phyloP scores from a whole-genome alignment of 306 rosid species.

The Lagenaria siceraria region DNA sequence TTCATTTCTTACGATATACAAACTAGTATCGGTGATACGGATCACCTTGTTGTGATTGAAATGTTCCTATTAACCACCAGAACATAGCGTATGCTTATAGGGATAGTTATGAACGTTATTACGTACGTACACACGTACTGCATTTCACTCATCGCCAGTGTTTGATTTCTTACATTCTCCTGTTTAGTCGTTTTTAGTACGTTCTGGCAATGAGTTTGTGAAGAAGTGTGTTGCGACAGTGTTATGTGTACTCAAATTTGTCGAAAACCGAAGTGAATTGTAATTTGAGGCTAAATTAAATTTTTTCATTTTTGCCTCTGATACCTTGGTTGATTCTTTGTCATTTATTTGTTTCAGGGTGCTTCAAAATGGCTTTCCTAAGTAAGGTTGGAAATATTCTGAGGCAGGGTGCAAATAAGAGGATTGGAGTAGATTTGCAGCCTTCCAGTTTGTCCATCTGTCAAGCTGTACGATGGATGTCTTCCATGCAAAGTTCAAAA shows the following conservation, averaged over 20 bases:
- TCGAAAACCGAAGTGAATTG: neutral
- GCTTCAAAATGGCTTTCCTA: conserved; percentile 62
- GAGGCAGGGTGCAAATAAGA: conserved; percentile 42
- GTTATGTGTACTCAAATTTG: neutral
- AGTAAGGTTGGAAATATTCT: conserved; percentile 65
- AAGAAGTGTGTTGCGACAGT: neutral
- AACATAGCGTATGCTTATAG: neutral
- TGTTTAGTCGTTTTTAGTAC: neutral
- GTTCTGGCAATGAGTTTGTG: neutral
- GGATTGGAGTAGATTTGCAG: conserved; percentile 31
- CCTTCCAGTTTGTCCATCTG: conserved; percentile 31
- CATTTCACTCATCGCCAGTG: neutral
- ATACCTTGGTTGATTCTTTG: neutral
- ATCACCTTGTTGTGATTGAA: neutral
- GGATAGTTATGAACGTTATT: neutral
- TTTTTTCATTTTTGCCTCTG: neutral
- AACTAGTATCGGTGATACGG: neutral
- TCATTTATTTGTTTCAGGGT: conserved; percentile 14
- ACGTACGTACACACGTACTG: neutral
- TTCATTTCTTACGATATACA: neutral
- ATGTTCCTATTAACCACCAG: neutral
- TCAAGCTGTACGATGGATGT: conserved; percentile 63
- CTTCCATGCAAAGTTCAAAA: conserved; percentile 44
- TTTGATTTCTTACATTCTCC: neutral
- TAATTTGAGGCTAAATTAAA: neutral